Evolutionary conservation across 179 eudicot genomes (phyloP).

Genomic region (Sideroxylon spinosum): DNA sequence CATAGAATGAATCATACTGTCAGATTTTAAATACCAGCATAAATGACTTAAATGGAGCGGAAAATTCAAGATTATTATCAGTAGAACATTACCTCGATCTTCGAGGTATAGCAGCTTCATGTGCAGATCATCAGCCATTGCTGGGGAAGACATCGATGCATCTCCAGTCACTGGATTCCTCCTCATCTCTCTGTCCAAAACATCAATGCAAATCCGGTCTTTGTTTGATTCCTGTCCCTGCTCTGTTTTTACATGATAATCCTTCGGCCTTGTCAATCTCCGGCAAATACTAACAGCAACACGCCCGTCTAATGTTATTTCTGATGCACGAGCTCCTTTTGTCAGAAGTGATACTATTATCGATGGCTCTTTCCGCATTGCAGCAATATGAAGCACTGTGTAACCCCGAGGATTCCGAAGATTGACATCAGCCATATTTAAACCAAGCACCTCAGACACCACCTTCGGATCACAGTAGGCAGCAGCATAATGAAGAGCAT

Average conservation of each 20-base stretch:
- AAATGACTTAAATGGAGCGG: background rate
- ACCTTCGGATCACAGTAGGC: constrained; percentile 49
- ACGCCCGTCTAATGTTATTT: constrained; percentile 37
- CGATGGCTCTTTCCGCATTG: constrained; percentile 46
- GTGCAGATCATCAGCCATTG: constrained; percentile 37
- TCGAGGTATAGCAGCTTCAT: constrained; percentile 45
- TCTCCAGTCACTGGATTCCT: constrained; percentile 35
- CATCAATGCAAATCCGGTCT: constrained; percentile 45
- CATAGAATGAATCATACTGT: background rate
- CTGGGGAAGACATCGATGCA: constrained; percentile 22
- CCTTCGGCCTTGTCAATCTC: constrained; percentile 44
- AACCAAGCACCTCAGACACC: constrained; percentile 39
- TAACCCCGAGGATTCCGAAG: constrained; percentile 37
- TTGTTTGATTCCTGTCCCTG: constrained; percentile 42
- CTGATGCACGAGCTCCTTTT: constrained; percentile 40
- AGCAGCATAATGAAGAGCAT: constrained; percentile 50
- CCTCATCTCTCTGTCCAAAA: constrained; percentile 45
- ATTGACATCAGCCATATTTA: constrained; percentile 38
- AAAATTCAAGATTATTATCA: background rate
- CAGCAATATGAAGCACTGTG: constrained; percentile 55
- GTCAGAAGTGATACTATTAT: constrained; percentile 38
- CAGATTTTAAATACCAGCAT: background rate
- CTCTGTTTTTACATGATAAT: constrained; percentile 35
- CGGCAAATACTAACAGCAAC: constrained; percentile 41
- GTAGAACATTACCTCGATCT: constrained; percentile 37